Base-by-base conservation (phyloP, 495 filamentous ascomycete genomes). In the Pyrenula aspistea region DNA sequence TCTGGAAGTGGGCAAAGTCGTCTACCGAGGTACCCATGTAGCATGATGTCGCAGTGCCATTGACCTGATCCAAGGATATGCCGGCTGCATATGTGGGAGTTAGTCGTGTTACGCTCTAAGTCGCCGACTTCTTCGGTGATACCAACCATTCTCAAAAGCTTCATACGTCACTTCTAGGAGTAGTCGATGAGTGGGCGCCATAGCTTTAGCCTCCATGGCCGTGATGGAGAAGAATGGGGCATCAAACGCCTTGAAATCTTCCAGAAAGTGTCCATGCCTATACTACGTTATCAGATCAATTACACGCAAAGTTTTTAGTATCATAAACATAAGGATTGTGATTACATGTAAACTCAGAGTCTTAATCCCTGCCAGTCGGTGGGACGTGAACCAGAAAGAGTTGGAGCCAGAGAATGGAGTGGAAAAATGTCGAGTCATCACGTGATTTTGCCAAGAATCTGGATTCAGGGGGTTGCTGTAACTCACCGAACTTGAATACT, bases 111-210 rank as follows among this genome's bases (percentile, higher is more conserved):
- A 11, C 66, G 66, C 19, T 62, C 62, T 22, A 68, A 59, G 12
- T 53, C n/a, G n/a, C n/a, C n/a, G n/a, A n/a, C n/a, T n/a, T n/a
- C n/a, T n/a, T n/a, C n/a, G n/a, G n/a, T 59, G 61, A 53, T 67
- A 63, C 49, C 82, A 77, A 50, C 61, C 76, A 62, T 76, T 79
- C 58, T 84, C 80, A 22, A 84, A 67, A 0, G 75, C 74, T 57
- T 83, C 78, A 47, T 82, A 85, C n/a, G 74, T 68, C 2, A 71
- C 65, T 60, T 84, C 82, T 2, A 85, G 68, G 25, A 78, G 59
- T 22, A 78, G 58, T 11, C 72, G 62, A 19, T 71, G 67, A 22
- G 61, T 55, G 0, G 72, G 73, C 51, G 74, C 73, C 65, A 75
- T 72, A 2, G 61, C 61, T 20, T 58, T 65, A 53, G 79, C 71